Conservation (phyloP, 2,329 filamentous ascomycete species). For the Fusarium penzigii region DNA sequence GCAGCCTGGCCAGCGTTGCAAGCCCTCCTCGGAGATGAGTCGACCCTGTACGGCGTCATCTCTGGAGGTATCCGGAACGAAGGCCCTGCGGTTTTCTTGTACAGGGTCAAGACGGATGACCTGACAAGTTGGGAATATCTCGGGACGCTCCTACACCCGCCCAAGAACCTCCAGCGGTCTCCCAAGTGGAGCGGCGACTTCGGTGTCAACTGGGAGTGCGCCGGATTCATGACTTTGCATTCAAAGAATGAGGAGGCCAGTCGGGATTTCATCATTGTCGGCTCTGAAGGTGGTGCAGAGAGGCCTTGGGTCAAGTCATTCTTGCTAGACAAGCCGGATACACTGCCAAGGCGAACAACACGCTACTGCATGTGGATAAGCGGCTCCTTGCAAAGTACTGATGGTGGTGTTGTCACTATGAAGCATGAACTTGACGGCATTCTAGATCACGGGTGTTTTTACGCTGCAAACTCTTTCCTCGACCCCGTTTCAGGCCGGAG, state of each 20-base stretch:
- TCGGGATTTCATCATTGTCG: constrained; percentile 44
- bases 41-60: constrained; percentile 44
- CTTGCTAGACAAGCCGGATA: no score
- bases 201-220: constrained; percentile 51
- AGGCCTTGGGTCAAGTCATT: constrained; percentile 1
- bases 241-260: constrained; percentile 21
- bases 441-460: constrained; percentile 28
- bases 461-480: constrained; percentile 49
- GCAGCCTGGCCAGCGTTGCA: constrained; percentile 25
- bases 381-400: not conserved
- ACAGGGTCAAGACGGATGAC: constrained; percentile 39
- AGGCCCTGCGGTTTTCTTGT: constrained; percentile 47
- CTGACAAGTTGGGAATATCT: constrained; percentile 44
- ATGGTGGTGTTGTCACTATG: no score
- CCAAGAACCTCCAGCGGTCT: constrained; percentile 35
- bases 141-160: constrained; percentile 41
- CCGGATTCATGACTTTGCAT: constrained; percentile 42
- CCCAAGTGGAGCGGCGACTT: constrained; percentile 49
- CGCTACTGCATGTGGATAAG: no score
- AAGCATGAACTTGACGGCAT: constrained; percentile 10
- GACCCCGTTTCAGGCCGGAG: constrained; percentile 40
- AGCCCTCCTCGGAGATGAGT: constrained; percentile 7
- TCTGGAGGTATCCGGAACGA: constrained; percentile 44
- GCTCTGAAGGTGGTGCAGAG: constrained; percentile 40
- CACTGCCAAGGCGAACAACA: no score